These are phyloP conservation scores for Nannizziopsis barbatae DNA, from an alignment of 2,329 filamentous ascomycete species.

Conservation along the genomic window DNA sequence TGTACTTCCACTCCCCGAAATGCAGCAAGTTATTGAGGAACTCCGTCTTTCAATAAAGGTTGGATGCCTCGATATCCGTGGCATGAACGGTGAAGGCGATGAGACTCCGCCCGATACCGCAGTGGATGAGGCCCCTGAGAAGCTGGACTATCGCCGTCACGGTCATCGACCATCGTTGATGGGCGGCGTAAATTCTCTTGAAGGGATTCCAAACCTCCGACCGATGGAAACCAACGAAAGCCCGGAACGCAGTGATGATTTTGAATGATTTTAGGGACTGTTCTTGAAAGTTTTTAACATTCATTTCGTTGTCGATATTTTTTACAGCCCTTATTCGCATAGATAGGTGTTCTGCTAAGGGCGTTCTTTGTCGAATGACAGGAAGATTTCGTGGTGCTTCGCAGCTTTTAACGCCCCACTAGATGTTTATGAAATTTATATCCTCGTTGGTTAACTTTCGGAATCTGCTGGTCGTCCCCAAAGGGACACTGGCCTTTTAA, in stretches of 20 bases:
- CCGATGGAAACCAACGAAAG: conserved; percentile 27
- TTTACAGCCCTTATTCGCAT: neutral
- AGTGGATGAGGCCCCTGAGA: conserved; percentile 41
- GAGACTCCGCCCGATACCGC: conserved; percentile 21
- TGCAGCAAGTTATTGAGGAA: conserved; percentile 40
- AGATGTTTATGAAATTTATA: no score
- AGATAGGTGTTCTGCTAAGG: conserved; percentile 2
- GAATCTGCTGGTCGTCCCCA: no score
- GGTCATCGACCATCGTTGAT: conserved; percentile 48
- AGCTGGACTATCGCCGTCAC: conserved; percentile 40
- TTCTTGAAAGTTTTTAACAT: neutral
- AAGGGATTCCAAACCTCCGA: conserved; percentile 42
- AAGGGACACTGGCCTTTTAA: no score
- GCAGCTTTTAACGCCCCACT: no score
- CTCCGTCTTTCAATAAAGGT: conserved; percentile 35
- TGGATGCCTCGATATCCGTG: conserved; percentile 34
- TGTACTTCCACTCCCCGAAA: conserved; percentile 40
- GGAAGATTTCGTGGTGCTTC: no score
- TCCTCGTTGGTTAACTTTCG: no score
- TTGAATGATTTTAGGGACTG: conserved; percentile 31
- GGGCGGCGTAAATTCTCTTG: conserved; percentile 39
- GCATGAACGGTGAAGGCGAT: conserved; percentile 25
- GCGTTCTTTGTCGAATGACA: neutral
- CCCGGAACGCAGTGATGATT: conserved; percentile 34
- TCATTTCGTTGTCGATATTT: conserved; percentile 4